Conservation (phyloP, 2,329 filamentous ascomycete genomes). For the Aspergillus vadensis region DNA sequence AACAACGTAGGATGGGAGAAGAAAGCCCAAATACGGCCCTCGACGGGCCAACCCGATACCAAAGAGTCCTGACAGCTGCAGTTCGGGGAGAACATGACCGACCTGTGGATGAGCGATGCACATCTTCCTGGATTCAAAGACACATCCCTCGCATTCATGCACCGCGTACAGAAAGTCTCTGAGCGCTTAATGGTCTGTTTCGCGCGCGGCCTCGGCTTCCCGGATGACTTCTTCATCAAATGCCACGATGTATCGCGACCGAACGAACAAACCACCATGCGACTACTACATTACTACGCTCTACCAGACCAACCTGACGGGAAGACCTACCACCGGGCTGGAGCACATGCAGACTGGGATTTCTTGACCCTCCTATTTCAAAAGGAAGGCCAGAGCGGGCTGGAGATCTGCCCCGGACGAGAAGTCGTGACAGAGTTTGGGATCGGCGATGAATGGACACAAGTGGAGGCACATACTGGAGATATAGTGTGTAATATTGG, state of each 20-base stretch:
- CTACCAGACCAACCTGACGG: slow-evolving; percentile 41
- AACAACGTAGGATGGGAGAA: slow-evolving; percentile 65
- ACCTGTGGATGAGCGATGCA: slow-evolving; percentile 55
- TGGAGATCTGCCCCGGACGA: slow-evolving; percentile 66
- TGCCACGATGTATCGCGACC: slow-evolving; percentile 54
- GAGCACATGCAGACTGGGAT: slow-evolving; percentile 66
- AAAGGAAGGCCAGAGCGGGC: slow-evolving; percentile 59
- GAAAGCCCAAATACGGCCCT: slow-evolving; percentile 59
- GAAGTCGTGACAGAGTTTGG: slow-evolving; percentile 63
- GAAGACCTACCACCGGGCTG: slow-evolving; percentile 58
- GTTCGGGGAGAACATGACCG: slow-evolving; percentile 58
- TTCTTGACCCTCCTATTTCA: slow-evolving; percentile 66
- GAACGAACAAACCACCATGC: slow-evolving; percentile 58
- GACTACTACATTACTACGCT: slow-evolving; percentile 61
- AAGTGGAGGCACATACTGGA: slow-evolving; percentile 57
- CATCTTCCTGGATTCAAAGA: slow-evolving; percentile 54
- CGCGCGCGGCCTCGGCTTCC: slow-evolving; percentile 59
- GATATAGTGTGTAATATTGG: slow-evolving; percentile 68
- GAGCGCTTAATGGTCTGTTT: slow-evolving; percentile 49
- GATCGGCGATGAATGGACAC: slow-evolving; percentile 63
- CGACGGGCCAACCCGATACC: slow-evolving; percentile 59
- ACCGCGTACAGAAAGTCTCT: slow-evolving; percentile 53
- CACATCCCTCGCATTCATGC: slow-evolving; percentile 56
- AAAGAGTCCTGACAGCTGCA: slow-evolving; percentile 67
- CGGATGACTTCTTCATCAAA: slow-evolving; percentile 58